Evolutionary conservation across 371 early-diverging fungal genomes (phyloP), one percentile per base, ranked within the genome.

Genomic region (Mortierella sp.): DNA sequence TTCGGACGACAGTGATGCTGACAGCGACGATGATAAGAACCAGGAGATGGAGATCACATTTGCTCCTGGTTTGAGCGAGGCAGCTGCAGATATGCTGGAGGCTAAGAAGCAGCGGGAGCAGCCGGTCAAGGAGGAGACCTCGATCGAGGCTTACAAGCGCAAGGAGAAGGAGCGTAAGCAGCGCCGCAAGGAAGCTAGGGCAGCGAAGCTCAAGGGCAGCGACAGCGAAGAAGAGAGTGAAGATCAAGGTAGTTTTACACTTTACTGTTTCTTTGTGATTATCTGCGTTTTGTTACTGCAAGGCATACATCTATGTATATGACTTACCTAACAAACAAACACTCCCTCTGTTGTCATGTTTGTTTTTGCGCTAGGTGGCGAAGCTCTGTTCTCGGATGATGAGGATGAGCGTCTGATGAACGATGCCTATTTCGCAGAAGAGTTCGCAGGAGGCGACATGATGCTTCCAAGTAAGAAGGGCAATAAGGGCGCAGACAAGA

Each of bases 1-100:
- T 42, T 80, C 73, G 24, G 82, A 84, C 21, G 86, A 82, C 41
- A 84, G 79, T 14, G 81, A 82, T 57, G 83, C 80, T 8, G 81
- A 79, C 9, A 79, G 79, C 24, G 80, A 80, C 0, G 80, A 73
- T 34, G 86, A 80, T 41, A 82, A 79, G 44, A 85, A 86, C 47
- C 86, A 87, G 28, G 94, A 97, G 47, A 94, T 98, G 96, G 96
- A 98, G 78, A 96, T 98, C 47, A 94, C 97, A 9, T 98, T 98
- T 65, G 87, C 94, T 7, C 96, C 99, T 34, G 99, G 97, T 56
- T 72, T 98, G 60, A 90, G 87, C 49, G 93, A 94, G 79, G 83
- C 82, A 21, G 92, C 89, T 2, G 82, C 84, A 11, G 84, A 84
- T 19, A 71, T 84, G 42, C 72, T 90, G 30, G 84, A 85, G 56